Base-by-base conservation (phyloP, 2,329 filamentous ascomycete genomes). In the Fusarium ambrosium region DNA sequence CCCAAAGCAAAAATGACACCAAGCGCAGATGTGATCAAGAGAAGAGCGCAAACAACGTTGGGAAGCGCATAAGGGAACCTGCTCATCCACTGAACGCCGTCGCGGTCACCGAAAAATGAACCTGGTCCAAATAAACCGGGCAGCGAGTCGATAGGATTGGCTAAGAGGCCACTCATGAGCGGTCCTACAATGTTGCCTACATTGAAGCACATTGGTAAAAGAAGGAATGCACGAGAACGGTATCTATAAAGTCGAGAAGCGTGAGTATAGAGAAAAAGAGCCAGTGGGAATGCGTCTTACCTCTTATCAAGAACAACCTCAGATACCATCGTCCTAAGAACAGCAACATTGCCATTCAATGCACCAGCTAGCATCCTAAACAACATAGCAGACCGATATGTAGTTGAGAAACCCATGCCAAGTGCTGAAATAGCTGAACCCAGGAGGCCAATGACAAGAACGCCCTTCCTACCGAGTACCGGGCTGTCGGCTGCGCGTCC, bases 111-210 rank as follows among this genome's bases (percentile, higher is more conserved):
- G 13, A 56, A 36, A 9, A 56, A 22, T 6, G 53, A 56, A 4
- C 53, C 53, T 22, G 53, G 67, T 2, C 74, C 76, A 11, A 74
- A 71, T 22, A 79, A 67, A 20, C 32, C 41, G 4, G 68, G 61
- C 24, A 78, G 43, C 14, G 63, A 56, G 8, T 56, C n/a, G 53
- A 56, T 22, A n/a, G 53, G 53, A 13, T 56, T 56, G 18, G 53
- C 53, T 5, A 56, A 22, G 45, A 24, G 56, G 53, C 14, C 59
- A 20, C 34, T 37, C 56, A 27, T 69, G 20, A 60, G 22, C 7
- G 32, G 27, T 1, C 29, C 59, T 48, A 71, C 41, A 20, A 71
- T 51, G 29, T 60, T 69, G 18, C 69, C 66, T 22, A 63, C 32
- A 16, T 56, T 56, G n/a, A 56, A 56, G n/a, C 53, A 56, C 53